Evolutionary conservation across 2,329 filamentous ascomycete species (phyloP).

Genomic region (Fusarium newnesense): DNA sequence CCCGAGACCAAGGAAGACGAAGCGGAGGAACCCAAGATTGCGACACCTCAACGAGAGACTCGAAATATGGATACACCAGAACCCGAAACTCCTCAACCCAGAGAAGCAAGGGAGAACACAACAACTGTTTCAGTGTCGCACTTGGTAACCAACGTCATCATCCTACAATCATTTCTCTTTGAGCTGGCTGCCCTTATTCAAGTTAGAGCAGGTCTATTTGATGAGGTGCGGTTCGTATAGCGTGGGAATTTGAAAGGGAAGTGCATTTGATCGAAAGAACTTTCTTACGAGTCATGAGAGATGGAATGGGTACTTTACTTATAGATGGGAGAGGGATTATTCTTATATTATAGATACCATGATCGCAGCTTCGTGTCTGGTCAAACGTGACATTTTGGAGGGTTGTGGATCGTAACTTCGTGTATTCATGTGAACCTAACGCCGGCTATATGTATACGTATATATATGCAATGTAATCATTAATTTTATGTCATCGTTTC

Average conservation of each 20-base stretch:
- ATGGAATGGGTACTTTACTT: conserved; percentile 29
- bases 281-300: conserved; percentile 43
- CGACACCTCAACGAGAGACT: conserved; percentile 22
- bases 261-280: conserved; percentile 18
- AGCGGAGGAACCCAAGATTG: background rate
- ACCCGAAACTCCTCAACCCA: conserved; percentile 33
- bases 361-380: conserved; percentile 16
- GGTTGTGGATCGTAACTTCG: conserved; percentile 11
- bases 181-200: conserved; percentile 81
- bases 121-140: conserved; percentile 76
- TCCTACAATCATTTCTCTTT: conserved; percentile 82
- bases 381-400: conserved; percentile 13
- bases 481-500: conserved; percentile 54
- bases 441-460: conserved; percentile 15
- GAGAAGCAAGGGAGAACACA: conserved; percentile 33
- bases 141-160: conserved; percentile 80
- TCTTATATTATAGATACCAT: conserved; percentile 26
- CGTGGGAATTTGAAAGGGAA: background rate
- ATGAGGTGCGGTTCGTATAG: conserved; percentile 73
- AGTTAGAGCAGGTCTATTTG: conserved; percentile 78
- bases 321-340: conserved; percentile 20
- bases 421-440: conserved; percentile 29
- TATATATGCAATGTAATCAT: conserved; percentile 22
- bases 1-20: background rate
- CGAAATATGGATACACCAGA: conserved; percentile 14